These are phyloP conservation scores for Vigna radiata DNA, from an alignment of 306 rosid genomes.

Conservation along the genomic window DNA sequence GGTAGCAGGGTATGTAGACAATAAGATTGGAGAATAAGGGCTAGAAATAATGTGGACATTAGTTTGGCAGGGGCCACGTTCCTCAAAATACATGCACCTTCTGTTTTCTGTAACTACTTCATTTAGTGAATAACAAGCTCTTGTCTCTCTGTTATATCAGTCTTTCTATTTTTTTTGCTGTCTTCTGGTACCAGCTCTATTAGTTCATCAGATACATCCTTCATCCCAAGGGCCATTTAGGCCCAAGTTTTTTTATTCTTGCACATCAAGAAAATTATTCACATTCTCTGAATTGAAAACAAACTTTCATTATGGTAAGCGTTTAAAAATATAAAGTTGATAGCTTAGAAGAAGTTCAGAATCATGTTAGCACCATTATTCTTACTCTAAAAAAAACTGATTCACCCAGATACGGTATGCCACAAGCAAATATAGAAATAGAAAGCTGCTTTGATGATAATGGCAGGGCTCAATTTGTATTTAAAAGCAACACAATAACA, in stretches of 20 bases:
- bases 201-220: too few species aligned
- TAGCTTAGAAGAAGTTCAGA: background rate
- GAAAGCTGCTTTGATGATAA: background rate
- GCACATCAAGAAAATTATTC: background rate
- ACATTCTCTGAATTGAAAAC: conserved; percentile 15
- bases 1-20: background rate
- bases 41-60: background rate
- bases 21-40: background rate
- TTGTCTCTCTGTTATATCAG: background rate
- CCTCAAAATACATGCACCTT: background rate
- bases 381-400: background rate
- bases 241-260: conserved; percentile 9
- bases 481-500: conserved; percentile 19
- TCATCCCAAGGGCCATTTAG: background rate
- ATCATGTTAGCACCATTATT: background rate
- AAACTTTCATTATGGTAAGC: background rate
- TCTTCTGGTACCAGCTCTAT: too few species aligned
- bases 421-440: background rate
- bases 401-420: background rate
- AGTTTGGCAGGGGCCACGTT: background rate
- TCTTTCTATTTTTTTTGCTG: background rate
- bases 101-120: background rate
- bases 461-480: background rate
- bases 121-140: background rate
- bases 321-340: background rate